Percentiles rank a stretch among this genome's conserved stretches.
Conservation (phyloP, 495 filamentous ascomycete genomes). For the Friedmanniomyces simplex region DNA sequence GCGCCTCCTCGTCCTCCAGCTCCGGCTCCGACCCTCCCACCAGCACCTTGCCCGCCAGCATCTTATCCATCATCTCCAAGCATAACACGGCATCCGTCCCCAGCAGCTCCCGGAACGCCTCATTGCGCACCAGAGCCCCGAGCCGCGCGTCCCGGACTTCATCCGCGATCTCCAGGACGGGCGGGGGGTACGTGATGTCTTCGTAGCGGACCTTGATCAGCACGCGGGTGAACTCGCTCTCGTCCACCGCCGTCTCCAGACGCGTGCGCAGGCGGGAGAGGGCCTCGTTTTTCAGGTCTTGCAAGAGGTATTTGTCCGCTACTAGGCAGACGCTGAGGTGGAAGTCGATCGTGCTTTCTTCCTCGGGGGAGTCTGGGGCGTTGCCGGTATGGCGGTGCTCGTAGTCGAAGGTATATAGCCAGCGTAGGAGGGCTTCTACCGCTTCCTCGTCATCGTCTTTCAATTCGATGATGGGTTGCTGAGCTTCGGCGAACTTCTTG, state of each 20-base stretch:
- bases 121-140: not conserved
- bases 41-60: not conserved
- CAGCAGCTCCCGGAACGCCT: not conserved
- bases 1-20: too few relatives aligned
- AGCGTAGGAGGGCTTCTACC: conserved; percentile 32
- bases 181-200: not conserved
- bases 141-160: not conserved
- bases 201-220: not conserved
- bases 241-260: not conserved
- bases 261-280: not conserved
- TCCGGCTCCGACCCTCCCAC: too few relatives aligned
- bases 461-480: conserved; percentile 26
- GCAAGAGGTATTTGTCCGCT: conserved; percentile 6
- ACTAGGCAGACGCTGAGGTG: conserved; percentile 4
- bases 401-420: conserved; percentile 15
- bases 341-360: not conserved
- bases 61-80: not conserved
- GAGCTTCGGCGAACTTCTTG: conserved; percentile 21
- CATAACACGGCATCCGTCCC: not conserved
- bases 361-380: not conserved
- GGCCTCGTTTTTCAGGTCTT: not conserved
- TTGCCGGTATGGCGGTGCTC: not conserved
- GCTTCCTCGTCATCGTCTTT: conserved; percentile 32
- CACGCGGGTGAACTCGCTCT: not conserved
- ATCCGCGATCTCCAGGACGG: not conserved